Evolutionary conservation across 2,329 filamentous ascomycete species (phyloP), one percentile per base, ranked within the genome.

Genomic region (Biscogniauxia sp.): DNA sequence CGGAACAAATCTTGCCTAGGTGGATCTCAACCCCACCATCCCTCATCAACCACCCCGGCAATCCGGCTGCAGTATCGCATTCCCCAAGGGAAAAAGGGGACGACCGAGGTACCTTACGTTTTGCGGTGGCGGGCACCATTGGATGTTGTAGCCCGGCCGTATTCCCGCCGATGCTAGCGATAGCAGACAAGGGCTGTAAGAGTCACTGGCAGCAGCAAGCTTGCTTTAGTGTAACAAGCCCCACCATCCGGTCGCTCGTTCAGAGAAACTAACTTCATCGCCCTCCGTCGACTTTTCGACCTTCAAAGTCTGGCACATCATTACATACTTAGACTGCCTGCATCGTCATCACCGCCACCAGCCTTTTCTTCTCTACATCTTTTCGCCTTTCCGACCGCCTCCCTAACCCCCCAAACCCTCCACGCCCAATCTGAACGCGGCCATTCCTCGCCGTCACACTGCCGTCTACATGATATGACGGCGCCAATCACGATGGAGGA

Each of bases 401-500:
- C 23, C 23, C 23, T 23, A 23, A 23, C 23, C 23, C 23, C 23
- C 23, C 23, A 5, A 23, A 23, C 23, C 23, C 23, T 23, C 23
- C 23, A 5, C n/a, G 23, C 5, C 2, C 9, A 32, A 32, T 32
- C 11, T 32, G 9, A 54, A 49, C 28, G 37, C 53, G 23, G 7
- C 25, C 41, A 57, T 50, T n/a, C 49, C 26, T 26, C 49, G 20
- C 51, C 57, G 51, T n/a, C 7, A 25, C 20, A 23, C 28, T 50
- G n/a, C 19, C 37, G 26, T 54, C n/a, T 54, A 20, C 5, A 20
- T 45, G 54, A 32, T 55, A 63, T 63, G 59, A 70, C 69, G 69
- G 65, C 66, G 63, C 61, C 64, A 59, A 63, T 59, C 63, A 61
- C 57, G 51, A 63, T 61, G 57, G 61, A 52, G 53, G 64, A 67